Base-by-base conservation (phyloP, 129 eudicot species). In the Centaurea solstitialis region DNA sequence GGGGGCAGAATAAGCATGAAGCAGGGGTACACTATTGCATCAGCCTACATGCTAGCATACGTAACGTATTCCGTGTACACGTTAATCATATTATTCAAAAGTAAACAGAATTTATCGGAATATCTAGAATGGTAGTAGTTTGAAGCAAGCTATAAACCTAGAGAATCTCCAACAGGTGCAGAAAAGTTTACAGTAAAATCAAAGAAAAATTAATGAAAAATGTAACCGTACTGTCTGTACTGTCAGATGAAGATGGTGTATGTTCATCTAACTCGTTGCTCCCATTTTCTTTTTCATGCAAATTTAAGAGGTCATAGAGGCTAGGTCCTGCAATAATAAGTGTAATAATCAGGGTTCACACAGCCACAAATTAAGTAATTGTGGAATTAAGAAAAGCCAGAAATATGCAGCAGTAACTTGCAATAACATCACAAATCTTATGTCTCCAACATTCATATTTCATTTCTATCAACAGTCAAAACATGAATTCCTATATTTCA, bases 241-340 rank as follows among this genome's bases (percentile, higher is more conserved):
- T 41, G 43, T 70, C 21, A 33, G 79, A 76, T 74, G 81, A 18
- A 33, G 79, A 72, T 74, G 78, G 23, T 7, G 80, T 45, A 9
- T 83, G 73, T 70, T 79, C 79, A 21, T 83, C 69, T 43, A 68
- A 73, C 57, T 7, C 68, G 65, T 53, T 50, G 22, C 47, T 76
- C 65, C 79, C 43, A 15, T 68, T 23, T 53, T 74, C 70, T 35
- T 71, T 45, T 57, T 65, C 57, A 9, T 83, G 84, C 78, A 83
- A 72, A 57, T 76, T 70, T 77, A 88, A 82, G 76, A 88, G 84
- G 62, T 88, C 92, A 75, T 23, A 86, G 21, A 88, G 92, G 79
- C 84, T 80, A 64, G 77, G 40, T 73, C 86, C 92, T 85, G 92
- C 74, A 61, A 80, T 71, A 28, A 38, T 62, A 75, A 43, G 11